These are phyloP conservation scores for Cruciata laevipes DNA, from an alignment of 257 asterid species.

Conservation along the genomic window DNA sequence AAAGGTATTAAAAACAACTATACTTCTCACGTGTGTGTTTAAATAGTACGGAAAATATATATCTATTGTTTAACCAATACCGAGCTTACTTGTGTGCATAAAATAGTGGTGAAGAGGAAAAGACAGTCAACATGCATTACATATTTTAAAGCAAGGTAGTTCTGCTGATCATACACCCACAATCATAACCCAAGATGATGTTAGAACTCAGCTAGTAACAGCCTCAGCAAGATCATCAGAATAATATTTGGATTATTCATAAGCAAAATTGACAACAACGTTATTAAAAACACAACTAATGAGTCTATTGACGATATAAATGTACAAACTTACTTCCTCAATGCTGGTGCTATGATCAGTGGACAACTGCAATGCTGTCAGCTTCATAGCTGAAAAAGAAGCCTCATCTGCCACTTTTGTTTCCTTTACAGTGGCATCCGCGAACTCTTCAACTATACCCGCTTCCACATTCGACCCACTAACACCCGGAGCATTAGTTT, in stretches of 20 bases:
- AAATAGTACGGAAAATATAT: not conserved
- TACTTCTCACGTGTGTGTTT: not conserved
- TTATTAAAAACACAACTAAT: not conserved
- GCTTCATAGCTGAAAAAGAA: conserved; percentile 38
- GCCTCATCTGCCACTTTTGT: conserved; percentile 44
- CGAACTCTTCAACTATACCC: conserved; percentile 57
- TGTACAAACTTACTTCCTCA: conserved; percentile 53
- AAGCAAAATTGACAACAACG: not conserved
- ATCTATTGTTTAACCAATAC: not conserved
- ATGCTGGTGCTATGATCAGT: conserved; percentile 98
- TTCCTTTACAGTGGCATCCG: conserved; percentile 34
- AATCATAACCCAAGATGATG: not conserved
- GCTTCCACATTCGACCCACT: conserved; percentile 25
- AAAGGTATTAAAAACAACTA: not conserved
- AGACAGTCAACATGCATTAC: not conserved
- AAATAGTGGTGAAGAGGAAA: not conserved
- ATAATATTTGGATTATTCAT: not conserved
- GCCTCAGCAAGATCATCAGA: not conserved
- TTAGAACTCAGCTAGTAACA: not conserved
- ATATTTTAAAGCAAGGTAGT: not conserved
- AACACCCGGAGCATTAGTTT: conserved; percentile 30
- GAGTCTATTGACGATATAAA: not conserved
- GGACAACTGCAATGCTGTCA: conserved; percentile 80
- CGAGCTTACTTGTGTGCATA: too few relatives aligned
- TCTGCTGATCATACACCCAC: not conserved